A percentile compares a stretch with the other conserved stretches of the same genome.
These are phyloP conservation scores for Monosporascus sp. DNA, from an alignment of 2,329 filamentous ascomycete species.

Conservation along the genomic window DNA sequence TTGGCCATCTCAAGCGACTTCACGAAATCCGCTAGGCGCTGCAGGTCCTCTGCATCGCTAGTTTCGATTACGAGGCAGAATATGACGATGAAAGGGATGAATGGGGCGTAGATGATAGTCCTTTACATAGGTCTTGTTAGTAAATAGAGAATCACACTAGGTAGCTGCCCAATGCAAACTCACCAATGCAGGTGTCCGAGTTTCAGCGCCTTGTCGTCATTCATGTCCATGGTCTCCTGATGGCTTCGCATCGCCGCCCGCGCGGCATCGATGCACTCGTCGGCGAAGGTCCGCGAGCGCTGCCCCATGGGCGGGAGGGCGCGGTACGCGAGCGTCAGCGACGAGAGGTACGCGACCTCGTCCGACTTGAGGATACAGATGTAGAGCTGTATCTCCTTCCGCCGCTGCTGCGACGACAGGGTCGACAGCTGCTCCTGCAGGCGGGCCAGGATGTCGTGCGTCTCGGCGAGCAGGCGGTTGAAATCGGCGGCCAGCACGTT, in stretches of 20 bases:
- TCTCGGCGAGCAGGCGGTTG: constrained; percentile 25
- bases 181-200: constrained; percentile 42
- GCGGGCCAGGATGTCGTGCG: constrained; percentile 18
- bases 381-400: constrained; percentile 15
- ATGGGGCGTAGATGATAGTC: constrained; percentile 45
- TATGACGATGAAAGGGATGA: constrained; percentile 49
- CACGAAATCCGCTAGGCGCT: constrained; percentile 46
- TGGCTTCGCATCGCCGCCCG: constrained; percentile 36
- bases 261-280: constrained; percentile 38
- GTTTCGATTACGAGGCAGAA: constrained; percentile 48
- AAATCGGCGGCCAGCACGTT: constrained; percentile 26
- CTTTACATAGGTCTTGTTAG: constrained; percentile 14
- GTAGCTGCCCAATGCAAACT: constrained; percentile 8
- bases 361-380: constrained; percentile 33
- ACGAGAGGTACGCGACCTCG: constrained; percentile 37
- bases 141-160: no score
- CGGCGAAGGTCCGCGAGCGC: constrained; percentile 30
- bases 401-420: no score
- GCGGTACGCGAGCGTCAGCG: constrained; percentile 39
- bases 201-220: constrained; percentile 30
- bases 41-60: constrained; percentile 34
- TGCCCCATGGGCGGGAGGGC: constrained; percentile 30
- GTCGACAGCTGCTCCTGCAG: constrained; percentile 8
- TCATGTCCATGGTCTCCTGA: constrained; percentile 34
- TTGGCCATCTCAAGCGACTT: constrained; percentile 45